phyloP scores from a whole-genome alignment of 1,284 basidiomycete species.

The Apiotrichum laibachii region DNA sequence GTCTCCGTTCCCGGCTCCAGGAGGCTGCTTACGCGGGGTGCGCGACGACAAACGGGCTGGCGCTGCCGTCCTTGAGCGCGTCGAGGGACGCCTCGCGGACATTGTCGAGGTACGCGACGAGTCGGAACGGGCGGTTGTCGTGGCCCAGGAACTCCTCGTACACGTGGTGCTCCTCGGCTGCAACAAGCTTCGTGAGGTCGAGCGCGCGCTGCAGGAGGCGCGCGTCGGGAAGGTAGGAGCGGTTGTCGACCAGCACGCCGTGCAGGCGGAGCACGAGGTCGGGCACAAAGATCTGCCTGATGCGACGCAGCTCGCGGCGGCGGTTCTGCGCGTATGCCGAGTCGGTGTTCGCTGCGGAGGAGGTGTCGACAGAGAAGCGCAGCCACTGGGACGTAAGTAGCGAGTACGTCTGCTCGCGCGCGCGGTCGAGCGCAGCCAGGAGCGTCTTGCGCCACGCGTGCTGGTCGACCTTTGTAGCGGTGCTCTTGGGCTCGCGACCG shows the following conservation, averaged over 20 bases:
- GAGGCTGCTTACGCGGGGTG: neutral
- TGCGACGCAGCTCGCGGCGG: constrained; percentile 67
- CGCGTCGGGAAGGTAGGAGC: constrained; percentile 58
- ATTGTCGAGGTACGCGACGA: constrained; percentile 69
- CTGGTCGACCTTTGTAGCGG: constrained; percentile 37
- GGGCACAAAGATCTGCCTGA: constrained; percentile 85
- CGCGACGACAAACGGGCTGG: constrained; percentile 63
- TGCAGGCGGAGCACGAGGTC: constrained; percentile 87
- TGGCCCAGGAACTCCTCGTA: constrained; percentile 79
- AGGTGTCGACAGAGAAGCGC: constrained; percentile 44
- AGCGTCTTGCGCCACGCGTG: constrained; percentile 32
- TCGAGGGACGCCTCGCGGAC: constrained; percentile 68
- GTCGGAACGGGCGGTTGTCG: constrained; percentile 51
- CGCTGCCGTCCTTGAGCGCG: constrained; percentile 67
- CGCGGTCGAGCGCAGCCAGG: constrained; percentile 38
- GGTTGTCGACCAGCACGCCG: constrained; percentile 65
- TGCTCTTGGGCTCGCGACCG: constrained; percentile 29
- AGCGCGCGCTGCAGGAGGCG: constrained; percentile 78
- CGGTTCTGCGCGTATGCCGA: constrained; percentile 61
- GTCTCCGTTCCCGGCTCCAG: too few relatives aligned
- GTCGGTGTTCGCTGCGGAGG: too few relatives aligned
- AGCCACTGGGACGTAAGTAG: constrained; percentile 56
- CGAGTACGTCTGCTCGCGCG: constrained; percentile 47
- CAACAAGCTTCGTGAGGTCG: constrained; percentile 76
- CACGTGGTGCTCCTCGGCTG: constrained; percentile 79